Conservation (phyloP, 2,329 filamentous ascomycete species). For the Tolypocladium ovalisporum region DNA sequence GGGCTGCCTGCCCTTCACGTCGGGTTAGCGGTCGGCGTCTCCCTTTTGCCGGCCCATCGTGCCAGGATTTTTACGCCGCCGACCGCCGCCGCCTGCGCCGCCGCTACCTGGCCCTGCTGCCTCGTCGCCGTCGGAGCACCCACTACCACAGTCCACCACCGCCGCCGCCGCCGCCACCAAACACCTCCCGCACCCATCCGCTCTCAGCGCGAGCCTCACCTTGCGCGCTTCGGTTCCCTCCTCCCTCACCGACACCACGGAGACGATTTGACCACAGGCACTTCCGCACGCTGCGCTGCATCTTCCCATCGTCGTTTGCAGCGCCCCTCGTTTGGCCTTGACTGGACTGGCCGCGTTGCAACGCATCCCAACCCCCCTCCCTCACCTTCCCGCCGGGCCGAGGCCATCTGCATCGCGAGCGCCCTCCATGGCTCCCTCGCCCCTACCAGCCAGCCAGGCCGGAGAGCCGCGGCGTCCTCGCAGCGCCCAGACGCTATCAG, state of each 20-base stretch:
- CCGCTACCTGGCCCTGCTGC: neutral
- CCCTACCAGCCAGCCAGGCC: conserved; percentile 21
- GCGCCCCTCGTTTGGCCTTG: neutral
- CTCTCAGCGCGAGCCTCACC: conserved; percentile 7
- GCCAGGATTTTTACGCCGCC: neutral
- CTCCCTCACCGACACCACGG: neutral
- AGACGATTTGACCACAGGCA: neutral
- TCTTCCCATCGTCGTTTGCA: neutral
- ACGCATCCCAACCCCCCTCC: neutral
- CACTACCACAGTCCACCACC: neutral
- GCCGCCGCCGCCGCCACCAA: neutral
- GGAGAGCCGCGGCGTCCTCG: conserved; percentile 22
- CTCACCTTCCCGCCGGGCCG: conserved; percentile 5
- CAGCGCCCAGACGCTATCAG: conserved; percentile 30
- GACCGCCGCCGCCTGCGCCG: neutral
- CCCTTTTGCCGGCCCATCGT: neutral
- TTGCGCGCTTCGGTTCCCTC: conserved; percentile 5
- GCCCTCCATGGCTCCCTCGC: conserved; percentile 27
- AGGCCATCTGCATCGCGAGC: conserved; percentile 2
- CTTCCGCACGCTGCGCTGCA: neutral
- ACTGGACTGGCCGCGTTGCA: neutral
- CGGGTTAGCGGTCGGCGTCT: neutral
- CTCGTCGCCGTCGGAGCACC: neutral
- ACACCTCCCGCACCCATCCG: conserved; percentile 1
- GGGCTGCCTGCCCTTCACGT: neutral